A percentile compares a stretch with the other conserved stretches of the same genome.
These are phyloP conservation scores for Fusarium stilboides DNA, from an alignment of 2,329 filamentous ascomycete genomes.

Conservation along the genomic window DNA sequence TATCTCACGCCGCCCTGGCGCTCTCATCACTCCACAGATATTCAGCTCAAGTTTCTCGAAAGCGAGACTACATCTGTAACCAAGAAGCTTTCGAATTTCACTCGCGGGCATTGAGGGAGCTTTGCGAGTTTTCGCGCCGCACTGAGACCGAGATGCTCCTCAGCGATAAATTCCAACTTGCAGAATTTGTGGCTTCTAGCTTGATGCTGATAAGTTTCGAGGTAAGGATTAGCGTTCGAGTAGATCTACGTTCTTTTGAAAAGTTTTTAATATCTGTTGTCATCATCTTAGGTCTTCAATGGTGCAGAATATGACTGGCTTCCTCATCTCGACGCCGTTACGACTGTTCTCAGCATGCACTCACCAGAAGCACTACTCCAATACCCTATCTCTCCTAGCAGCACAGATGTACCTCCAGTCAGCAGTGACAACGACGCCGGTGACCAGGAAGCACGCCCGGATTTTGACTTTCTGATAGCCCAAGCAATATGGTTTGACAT, in stretches of 20 bases:
- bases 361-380: background rate
- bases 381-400: no score
- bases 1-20: background rate
- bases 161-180: background rate
- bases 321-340: conserved; percentile 1
- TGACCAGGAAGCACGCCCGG: no score
- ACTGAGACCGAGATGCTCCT: background rate
- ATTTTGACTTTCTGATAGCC: background rate
- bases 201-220: conserved; percentile 4
- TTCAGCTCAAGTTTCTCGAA: background rate
- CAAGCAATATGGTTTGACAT: conserved; percentile 7
- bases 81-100: background rate
- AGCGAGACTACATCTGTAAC: background rate
- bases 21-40: background rate
- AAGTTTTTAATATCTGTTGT: no score
- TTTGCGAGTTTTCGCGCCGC: background rate
- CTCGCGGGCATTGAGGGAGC: background rate
- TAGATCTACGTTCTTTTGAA: no score
- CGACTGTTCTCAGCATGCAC: background rate
- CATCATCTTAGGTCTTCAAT: background rate
- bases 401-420: no score
- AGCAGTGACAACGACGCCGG: background rate
- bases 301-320: conserved; percentile 1
- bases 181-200: background rate
- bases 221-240: background rate